Conservation (phyloP, 2,329 filamentous ascomycete species). For the Xylariaceae sp. region DNA sequence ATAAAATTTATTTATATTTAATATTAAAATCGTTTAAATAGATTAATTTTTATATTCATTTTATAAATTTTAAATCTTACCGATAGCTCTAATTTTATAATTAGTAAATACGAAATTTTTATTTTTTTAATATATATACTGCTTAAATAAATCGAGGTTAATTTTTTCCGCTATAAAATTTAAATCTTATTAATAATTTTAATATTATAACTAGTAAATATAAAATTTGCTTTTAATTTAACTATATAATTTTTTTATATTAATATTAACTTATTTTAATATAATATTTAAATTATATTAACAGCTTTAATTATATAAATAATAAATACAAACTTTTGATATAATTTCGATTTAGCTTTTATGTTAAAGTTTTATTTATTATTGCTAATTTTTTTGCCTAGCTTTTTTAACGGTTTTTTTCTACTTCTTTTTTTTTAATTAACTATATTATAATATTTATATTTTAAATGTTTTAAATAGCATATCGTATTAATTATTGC, state of each 20-base stretch:
- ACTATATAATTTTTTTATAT: not conserved
- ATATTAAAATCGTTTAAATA: not conserved
- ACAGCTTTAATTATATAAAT: not conserved
- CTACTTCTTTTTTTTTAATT: too few species aligned
- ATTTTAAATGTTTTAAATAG: too few species aligned
- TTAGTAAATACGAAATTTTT: not conserved
- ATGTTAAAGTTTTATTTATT: not conserved
- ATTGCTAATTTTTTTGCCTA: too few species aligned
- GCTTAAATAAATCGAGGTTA: not conserved
- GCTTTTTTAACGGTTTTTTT: too few species aligned
- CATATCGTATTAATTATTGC: too few species aligned
- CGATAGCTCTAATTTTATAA: not conserved
- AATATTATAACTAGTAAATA: not conserved
- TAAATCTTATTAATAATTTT: not conserved
- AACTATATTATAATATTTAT: too few species aligned
- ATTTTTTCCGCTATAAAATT: not conserved
- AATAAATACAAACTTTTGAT: not conserved
- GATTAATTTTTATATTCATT: not conserved
- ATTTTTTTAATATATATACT: not conserved
- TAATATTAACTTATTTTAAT: not conserved
- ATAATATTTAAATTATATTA: not conserved
- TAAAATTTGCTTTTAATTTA: not conserved
- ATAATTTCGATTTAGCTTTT: not conserved
- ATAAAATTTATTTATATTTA: not conserved
- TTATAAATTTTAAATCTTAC: not conserved